phyloP scores from a whole-genome alignment of 495 filamentous ascomycete species.

The Darksidea phi region DNA sequence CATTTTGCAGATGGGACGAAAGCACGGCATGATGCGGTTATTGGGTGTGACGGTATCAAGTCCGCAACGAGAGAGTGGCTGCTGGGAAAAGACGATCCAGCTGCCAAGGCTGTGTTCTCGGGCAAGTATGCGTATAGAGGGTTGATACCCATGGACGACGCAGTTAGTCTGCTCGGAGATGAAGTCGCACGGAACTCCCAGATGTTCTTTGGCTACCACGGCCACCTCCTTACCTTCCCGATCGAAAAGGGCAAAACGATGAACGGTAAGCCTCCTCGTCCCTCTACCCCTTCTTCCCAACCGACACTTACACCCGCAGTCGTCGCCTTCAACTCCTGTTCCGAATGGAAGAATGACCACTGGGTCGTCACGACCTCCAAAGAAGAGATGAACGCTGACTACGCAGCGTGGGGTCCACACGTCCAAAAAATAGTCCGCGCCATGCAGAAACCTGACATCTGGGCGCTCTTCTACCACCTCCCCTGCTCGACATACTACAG shows the following conservation, averaged over 20 bases:
- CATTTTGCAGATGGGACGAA: slow-evolving; percentile 56
- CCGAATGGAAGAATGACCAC: slow-evolving; percentile 50
- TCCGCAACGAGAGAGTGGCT: slow-evolving; percentile 50
- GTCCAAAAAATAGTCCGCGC: slow-evolving; percentile 51
- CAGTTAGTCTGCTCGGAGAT: slow-evolving; percentile 54
- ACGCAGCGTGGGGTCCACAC: slow-evolving; percentile 52
- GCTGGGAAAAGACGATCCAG: slow-evolving; percentile 44
- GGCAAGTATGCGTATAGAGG: slow-evolving; percentile 59
- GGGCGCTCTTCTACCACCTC: slow-evolving; percentile 65
- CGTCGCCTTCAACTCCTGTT: slow-evolving; percentile 48
- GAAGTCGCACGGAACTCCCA: slow-evolving; percentile 52
- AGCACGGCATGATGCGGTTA: slow-evolving; percentile 47
- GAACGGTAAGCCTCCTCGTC: slow-evolving; percentile 43
- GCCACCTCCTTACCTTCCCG: slow-evolving; percentile 63
- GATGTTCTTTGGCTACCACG: slow-evolving; percentile 58
- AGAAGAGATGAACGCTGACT: slow-evolving; percentile 58
- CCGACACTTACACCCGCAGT: slow-evolving; percentile 35
- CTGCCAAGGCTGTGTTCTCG: slow-evolving; percentile 47
- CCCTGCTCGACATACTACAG: slow-evolving; percentile 56
- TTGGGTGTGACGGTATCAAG: slow-evolving; percentile 62
- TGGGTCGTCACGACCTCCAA: slow-evolving; percentile 60
- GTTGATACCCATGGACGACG: slow-evolving; percentile 60
- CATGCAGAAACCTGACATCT: slow-evolving; percentile 39
- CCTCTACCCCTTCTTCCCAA: not conserved
- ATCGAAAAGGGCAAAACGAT: slow-evolving; percentile 63